Percentiles rank a stretch among this genome's conserved stretches.
Evolutionary conservation across 768 basidiomycete species (phyloP).

Genomic region (Boletus rubescentipes): DNA sequence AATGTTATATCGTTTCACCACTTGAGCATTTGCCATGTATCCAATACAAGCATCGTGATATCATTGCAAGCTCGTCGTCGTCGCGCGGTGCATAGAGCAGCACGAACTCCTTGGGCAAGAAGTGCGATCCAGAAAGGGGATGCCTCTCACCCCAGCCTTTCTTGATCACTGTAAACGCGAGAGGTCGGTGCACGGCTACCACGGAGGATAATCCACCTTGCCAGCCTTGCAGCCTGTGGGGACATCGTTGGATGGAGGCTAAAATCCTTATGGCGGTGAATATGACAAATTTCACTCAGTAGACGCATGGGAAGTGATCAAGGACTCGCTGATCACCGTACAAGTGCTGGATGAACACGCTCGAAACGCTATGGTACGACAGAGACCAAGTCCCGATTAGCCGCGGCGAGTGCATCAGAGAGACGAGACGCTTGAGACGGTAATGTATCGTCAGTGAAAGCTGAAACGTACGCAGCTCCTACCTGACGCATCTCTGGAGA

Average conservation of each 20-base stretch:
- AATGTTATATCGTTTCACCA: neutral
- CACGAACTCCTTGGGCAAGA: neutral
- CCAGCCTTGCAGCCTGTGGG: slow-evolving; percentile 1
- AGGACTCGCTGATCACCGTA: slow-evolving; percentile 6
- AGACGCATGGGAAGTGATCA: too few relatives aligned
- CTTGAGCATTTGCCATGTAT: neutral
- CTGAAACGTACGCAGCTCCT: neutral
- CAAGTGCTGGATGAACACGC: slow-evolving; percentile 2
- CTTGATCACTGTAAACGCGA: slow-evolving; percentile 1
- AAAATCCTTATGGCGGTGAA: neutral
- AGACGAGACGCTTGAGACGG: neutral
- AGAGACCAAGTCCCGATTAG: neutral
- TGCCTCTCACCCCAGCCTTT: slow-evolving; percentile 7
- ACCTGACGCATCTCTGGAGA: neutral
- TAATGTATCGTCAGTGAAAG: neutral
- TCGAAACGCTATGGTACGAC: neutral
- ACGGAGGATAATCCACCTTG: neutral
- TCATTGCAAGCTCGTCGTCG: slow-evolving; percentile 1
- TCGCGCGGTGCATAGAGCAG: slow-evolving; percentile 5
- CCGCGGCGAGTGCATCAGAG: slow-evolving; percentile 1
- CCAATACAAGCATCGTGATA: neutral
- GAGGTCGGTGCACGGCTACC: neutral
- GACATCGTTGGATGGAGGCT: neutral
- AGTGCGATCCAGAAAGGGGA: neutral
- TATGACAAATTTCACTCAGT: too few relatives aligned